phyloP scores from a whole-genome alignment of 352 stramenopile species.

The Thalassiosira ordinaria region DNA sequence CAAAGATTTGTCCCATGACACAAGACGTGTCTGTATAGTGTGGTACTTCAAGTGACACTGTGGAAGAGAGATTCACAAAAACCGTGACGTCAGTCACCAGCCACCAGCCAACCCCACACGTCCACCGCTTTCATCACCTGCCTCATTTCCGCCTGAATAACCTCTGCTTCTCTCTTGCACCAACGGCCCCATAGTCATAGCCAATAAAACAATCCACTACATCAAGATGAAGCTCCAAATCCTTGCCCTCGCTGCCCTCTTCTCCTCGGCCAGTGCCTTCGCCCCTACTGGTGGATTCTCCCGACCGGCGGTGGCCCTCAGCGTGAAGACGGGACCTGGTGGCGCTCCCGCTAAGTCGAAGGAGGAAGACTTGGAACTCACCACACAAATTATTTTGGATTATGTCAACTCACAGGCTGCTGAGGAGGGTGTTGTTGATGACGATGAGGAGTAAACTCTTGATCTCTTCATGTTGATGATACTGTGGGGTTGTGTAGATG shows the following conservation, averaged over 20 bases:
- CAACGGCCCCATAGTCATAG: no score
- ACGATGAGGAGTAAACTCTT: slow-evolving; percentile 48
- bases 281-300: slow-evolving; percentile 8
- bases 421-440: slow-evolving; percentile 25
- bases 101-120: no score
- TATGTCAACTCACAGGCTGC: slow-evolving; percentile 20
- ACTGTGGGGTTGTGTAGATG: neutral
- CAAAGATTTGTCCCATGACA: no score
- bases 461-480: slow-evolving; percentile 1
- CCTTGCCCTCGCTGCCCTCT: slow-evolving; percentile 26
- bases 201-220: slow-evolving; percentile 9
- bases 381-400: slow-evolving; percentile 44
- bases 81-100: no score
- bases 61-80: no score
- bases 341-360: slow-evolving; percentile 27
- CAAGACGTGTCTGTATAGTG: no score
- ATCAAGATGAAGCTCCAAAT: slow-evolving; percentile 44
- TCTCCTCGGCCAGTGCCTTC: slow-evolving; percentile 33
- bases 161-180: no score
- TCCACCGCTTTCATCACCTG: no score
- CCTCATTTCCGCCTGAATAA: slow-evolving; percentile 1
- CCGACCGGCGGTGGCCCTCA: slow-evolving; percentile 6
- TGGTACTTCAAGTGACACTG: no score
- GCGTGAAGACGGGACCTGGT: slow-evolving; percentile 19
- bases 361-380: slow-evolving; percentile 50